Evolutionary conservation across 768 basidiomycete species (phyloP).

Genomic region (Termitomyces eurrhizus): DNA sequence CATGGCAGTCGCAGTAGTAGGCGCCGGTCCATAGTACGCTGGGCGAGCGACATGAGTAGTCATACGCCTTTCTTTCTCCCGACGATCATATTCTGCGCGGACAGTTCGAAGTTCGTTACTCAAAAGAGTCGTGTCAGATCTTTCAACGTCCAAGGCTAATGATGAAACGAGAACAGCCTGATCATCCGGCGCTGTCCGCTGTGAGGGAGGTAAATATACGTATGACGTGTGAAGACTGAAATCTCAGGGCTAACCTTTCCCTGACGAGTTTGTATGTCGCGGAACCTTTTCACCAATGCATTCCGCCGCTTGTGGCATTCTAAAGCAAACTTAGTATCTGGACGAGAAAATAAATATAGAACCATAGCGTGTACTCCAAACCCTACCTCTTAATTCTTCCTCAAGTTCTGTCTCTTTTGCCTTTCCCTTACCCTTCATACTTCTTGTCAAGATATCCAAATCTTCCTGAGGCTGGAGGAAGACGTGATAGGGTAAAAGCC

Average conservation of each 20-base stretch:
- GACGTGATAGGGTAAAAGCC: constrained; percentile 76
- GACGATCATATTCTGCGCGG: constrained; percentile 60
- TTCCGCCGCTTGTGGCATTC: constrained; percentile 58
- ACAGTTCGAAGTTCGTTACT: constrained; percentile 59
- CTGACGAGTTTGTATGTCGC: constrained; percentile 44
- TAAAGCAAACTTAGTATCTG: constrained; percentile 71
- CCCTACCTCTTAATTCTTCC: constrained; percentile 49
- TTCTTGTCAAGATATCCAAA: constrained; percentile 29
- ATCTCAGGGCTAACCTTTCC: constrained; percentile 46
- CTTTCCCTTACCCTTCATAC: constrained; percentile 62
- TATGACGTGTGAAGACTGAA: neutral
- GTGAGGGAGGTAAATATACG: constrained; percentile 5
- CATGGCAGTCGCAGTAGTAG: constrained; percentile 27
- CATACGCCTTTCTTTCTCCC: constrained; percentile 67
- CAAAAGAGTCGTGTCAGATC: constrained; percentile 53
- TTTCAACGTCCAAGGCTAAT: constrained; percentile 61
- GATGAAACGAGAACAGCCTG: constrained; percentile 65
- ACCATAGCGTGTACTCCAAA: neutral
- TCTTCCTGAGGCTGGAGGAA: constrained; percentile 75
- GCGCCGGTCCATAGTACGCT: constrained; percentile 30
- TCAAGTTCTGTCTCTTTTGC: constrained; percentile 40
- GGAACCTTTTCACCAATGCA: constrained; percentile 55
- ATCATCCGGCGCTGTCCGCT: constrained; percentile 60
- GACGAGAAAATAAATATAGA: constrained; percentile 3
- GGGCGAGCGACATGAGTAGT: constrained; percentile 39